Base-by-base conservation (phyloP, 129 eudicot species). In the Flaveria bidentis region DNA sequence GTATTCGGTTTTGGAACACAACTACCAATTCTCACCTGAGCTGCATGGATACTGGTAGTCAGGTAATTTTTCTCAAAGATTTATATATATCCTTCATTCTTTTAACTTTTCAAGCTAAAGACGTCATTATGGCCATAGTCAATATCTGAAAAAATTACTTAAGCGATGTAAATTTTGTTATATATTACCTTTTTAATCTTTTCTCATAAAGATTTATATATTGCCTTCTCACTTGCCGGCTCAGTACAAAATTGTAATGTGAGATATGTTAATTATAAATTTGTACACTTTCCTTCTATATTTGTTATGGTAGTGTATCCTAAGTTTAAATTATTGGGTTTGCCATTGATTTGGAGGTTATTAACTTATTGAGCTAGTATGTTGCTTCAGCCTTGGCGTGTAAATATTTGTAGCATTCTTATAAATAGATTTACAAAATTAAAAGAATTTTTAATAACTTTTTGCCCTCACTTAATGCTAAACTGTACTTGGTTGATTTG, bases 31-130 rank as follows among this genome's bases (percentile, higher is more conserved):
- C 98, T 16, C 92, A 91, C 72, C 83, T 91, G n/a, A 86, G 96
- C 68, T 91, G 97, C 85, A 86, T 94, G 93, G 98, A 94, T 78
- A 94, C 98, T n/a, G 98, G 98, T 47, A 94, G 98, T 79, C 98
- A 94, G 98, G 98, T 94, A 84, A 80, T 51, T 14, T 41, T 15
- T 52, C 30, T 23, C 47, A 41, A 28, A 11, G 47, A 47, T 52
- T 5, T 17, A 3, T 30, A 23, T 41, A 26, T 45, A 11, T 33
- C 10, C 8, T 30, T 2, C 10, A 20, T 6, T 28, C 9, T 23
- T 7, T n/a, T 9, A 72, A 33, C 13, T 8, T 30, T 33, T 33
- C 2, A 17, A 30, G 49, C 75, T n/a, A 26, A 49, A 71, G 39
- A 30, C 50, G 3, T 50, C 5, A 5, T 30, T 8, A 15, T 50